Percentiles rank a stretch among this genome's conserved stretches.
phyloP scores from a whole-genome alignment of 208 protist genomes.

The Crithidia fasciculata region DNA sequence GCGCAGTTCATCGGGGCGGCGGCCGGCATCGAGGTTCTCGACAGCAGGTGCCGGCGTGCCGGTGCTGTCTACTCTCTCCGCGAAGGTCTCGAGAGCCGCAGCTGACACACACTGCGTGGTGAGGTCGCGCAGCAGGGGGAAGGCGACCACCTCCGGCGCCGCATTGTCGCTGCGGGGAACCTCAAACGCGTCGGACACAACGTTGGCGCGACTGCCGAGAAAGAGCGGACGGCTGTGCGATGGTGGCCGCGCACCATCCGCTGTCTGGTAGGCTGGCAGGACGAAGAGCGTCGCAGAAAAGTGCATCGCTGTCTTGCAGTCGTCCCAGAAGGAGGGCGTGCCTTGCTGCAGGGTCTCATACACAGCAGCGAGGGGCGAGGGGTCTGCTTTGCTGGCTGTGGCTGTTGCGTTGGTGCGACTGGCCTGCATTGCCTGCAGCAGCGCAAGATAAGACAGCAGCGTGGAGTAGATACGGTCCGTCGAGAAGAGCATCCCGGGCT shows the following conservation, averaged over 20 bases:
- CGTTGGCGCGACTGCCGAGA: conserved; percentile 22
- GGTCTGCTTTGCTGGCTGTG: not conserved
- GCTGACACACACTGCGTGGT: conserved; percentile 11
- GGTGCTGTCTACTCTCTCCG: not conserved
- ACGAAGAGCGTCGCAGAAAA: conserved; percentile 32
- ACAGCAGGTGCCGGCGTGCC: not conserved
- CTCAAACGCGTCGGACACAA: conserved; percentile 25
- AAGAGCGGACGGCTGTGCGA: conserved; percentile 27
- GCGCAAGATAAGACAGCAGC: conserved; percentile 17
- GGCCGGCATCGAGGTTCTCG: conserved; percentile 10
- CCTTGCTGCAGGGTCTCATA: conserved; percentile 15
- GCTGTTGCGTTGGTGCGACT: not conserved
- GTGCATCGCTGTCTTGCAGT: conserved; percentile 6
- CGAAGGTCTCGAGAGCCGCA: conserved; percentile 5
- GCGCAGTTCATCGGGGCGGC: conserved; percentile 1
- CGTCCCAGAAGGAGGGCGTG: conserved; percentile 12
- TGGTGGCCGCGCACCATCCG: not conserved
- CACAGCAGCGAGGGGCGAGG: not conserved
- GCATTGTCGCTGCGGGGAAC: conserved; percentile 22
- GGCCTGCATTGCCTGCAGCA: conserved; percentile 7
- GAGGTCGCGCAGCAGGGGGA: conserved; percentile 19
- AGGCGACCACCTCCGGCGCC: conserved; percentile 3
- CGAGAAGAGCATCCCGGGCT: conserved; percentile 21
- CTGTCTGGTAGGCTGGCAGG: conserved; percentile 5
- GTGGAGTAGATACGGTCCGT: conserved; percentile 21